Conservation (phyloP, 2,329 filamentous ascomycete genomes). For the Mycosphaerella arachidis region DNA sequence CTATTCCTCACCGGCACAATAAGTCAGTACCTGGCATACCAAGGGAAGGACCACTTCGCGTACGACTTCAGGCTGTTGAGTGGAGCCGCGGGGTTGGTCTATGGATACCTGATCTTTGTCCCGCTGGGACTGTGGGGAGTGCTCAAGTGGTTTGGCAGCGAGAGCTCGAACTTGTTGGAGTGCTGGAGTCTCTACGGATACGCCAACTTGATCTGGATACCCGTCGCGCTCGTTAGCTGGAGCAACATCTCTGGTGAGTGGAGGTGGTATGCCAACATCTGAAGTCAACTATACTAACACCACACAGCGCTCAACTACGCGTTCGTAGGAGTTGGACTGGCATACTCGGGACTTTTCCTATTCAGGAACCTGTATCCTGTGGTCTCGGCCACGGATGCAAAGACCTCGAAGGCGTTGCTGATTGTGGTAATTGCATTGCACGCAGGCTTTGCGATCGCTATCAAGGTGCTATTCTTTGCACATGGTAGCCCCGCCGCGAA, state of each 20-base stretch:
- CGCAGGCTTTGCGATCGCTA: conserved; percentile 83
- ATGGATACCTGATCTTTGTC: conserved; percentile 84
- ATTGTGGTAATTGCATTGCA: conserved; percentile 80
- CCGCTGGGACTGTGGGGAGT: conserved; percentile 81
- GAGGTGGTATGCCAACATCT: neutral
- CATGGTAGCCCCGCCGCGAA: conserved; percentile 38
- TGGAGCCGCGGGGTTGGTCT: conserved; percentile 85
- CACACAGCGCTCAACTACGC: conserved; percentile 75
- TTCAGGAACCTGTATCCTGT: conserved; percentile 84
- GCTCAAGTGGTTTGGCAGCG: conserved; percentile 91
- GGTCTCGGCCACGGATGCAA: conserved; percentile 83
- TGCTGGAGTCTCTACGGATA: conserved; percentile 96
- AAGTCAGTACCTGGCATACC: conserved; percentile 75
- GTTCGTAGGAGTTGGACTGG: conserved; percentile 84
- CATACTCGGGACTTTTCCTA: conserved; percentile 74
- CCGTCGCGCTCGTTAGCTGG: conserved; percentile 87
- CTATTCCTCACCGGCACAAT: conserved; percentile 94
- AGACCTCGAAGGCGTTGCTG: conserved; percentile 83
- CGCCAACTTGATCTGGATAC: conserved; percentile 94
- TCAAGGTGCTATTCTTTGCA: conserved; percentile 96
- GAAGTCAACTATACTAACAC: conserved; percentile 10
- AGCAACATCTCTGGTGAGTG: conserved; percentile 64
- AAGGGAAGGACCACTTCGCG: conserved; percentile 66
- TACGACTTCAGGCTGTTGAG: conserved; percentile 90
- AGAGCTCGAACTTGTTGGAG: conserved; percentile 87